phyloP scores from a whole-genome alignment of 495 filamentous ascomycete species.

The Friedmanniomyces simplex region DNA sequence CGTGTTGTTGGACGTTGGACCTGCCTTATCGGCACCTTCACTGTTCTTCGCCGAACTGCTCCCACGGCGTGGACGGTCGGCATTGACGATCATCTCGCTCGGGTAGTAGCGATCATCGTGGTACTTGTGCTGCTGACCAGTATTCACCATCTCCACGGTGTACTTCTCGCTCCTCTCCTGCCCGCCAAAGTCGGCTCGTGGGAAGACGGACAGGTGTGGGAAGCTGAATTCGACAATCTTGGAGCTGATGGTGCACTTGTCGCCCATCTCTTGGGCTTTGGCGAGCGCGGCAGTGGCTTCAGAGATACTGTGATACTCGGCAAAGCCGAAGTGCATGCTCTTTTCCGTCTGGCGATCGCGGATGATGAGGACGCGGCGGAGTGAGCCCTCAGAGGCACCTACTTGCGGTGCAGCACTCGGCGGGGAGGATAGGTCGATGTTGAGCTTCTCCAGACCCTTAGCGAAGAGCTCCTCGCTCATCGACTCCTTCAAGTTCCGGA shows the following conservation, averaged over 20 bases:
- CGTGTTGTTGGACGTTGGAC: not conserved
- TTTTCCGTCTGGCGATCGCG: slow-evolving; percentile 64
- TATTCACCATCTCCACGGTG: not conserved
- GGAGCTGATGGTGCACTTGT: slow-evolving; percentile 79
- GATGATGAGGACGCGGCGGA: slow-evolving; percentile 70
- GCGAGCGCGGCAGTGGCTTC: slow-evolving; percentile 70
- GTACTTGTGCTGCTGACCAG: slow-evolving; percentile 4
- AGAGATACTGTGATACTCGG: slow-evolving; percentile 66
- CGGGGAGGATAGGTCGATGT: slow-evolving; percentile 36
- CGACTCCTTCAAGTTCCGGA: slow-evolving; percentile 62
- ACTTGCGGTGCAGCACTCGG: slow-evolving; percentile 38
- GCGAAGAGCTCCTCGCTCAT: slow-evolving; percentile 71
- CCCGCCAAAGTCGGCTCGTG: slow-evolving; percentile 52
- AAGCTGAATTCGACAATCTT: slow-evolving; percentile 64
- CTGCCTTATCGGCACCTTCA: not conserved
- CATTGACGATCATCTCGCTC: slow-evolving; percentile 1
- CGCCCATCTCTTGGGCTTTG: slow-evolving; percentile 56
- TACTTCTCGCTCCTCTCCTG: slow-evolving; percentile 6
- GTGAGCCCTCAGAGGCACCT: slow-evolving; percentile 65
- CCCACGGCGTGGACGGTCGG: not conserved
- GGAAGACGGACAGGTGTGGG: slow-evolving; percentile 81
- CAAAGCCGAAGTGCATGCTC: slow-evolving; percentile 82
- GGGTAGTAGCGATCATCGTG: slow-evolving; percentile 8
- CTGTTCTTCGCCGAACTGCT: not conserved
- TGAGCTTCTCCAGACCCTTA: slow-evolving; percentile 69